Evolutionary conservation across 768 basidiomycete species (phyloP).

Genomic region (Amanita polypyramis): DNA sequence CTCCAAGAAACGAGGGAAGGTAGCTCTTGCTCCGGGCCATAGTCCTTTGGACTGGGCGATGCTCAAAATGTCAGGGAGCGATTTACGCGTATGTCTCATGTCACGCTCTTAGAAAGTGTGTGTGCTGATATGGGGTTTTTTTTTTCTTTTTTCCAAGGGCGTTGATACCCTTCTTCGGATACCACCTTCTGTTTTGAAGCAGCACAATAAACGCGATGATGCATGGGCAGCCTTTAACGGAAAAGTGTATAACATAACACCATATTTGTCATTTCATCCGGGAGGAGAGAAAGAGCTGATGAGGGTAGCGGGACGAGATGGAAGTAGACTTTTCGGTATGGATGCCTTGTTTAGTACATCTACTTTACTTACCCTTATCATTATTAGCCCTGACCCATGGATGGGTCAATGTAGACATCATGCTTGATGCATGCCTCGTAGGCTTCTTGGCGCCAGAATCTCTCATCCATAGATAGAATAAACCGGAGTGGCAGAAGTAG

Average conservation of each 20-base stretch:
- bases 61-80: constrained; percentile 68
- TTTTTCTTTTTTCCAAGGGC: constrained; percentile 59
- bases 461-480: constrained; percentile 12
- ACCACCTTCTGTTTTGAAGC: constrained; percentile 65
- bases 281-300: constrained; percentile 92
- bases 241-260: constrained; percentile 94
- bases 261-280: constrained; percentile 86
- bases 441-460: constrained; percentile 77
- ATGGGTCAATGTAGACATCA: constrained; percentile 95
- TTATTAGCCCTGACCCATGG: constrained; percentile 75
- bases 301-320: constrained; percentile 92
- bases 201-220: constrained; percentile 76
- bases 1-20: constrained; percentile 60
- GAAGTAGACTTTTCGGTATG: constrained; percentile 89
- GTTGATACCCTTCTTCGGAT: constrained; percentile 56
- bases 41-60: constrained; percentile 92
- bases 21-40: constrained; percentile 84
- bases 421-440: constrained; percentile 89
- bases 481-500: too few species aligned
- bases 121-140: constrained; percentile 1
- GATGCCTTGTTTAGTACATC: constrained; percentile 1
- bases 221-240: constrained; percentile 91
- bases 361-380: background rate
- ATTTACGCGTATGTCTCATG: constrained; percentile 53
- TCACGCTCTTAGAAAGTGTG: background rate